Base-by-base conservation (phyloP, 2,329 filamentous ascomycete genomes). In the Teratosphaeria pseudoeucalypti region DNA sequence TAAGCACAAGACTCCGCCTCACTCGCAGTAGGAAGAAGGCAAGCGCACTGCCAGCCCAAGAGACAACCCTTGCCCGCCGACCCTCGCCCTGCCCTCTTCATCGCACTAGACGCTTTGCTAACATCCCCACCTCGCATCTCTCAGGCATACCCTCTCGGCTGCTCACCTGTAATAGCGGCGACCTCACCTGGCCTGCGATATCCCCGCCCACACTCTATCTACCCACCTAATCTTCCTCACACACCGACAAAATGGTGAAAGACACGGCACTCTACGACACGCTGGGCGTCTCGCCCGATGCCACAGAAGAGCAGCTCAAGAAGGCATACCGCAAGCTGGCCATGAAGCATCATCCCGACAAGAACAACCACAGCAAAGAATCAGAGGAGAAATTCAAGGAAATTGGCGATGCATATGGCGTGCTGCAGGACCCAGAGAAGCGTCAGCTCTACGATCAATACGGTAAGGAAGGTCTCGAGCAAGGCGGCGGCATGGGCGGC, bases 351-450 rank as follows among this genome's bases (percentile, higher is more conserved):
- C 90, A 95, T 72, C 90, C 90, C 73, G 92, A 99, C 78, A 99
- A 99, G 83, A 99, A 99, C 77, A 85, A 87, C 65, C 85, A 94
- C 80, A 95, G 95, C 80, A 91, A 92, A 49, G 88, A 86, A 29
- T 92, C 94, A 57, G 91, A 92, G 68, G 91, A 96, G 63, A 99
- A 96, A 78, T 99, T 99, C 86, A 97, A 99, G 81, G 92, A 96
- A 71, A 83, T 96, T 62, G 95, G 91, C 65, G 87, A 92, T 72
- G 94, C 94, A 63, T 99, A 97, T 78, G 94, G 99, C 80, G 83
- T 95, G 66, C 86, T 99, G 19, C 94, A 89, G 68, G 94, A 99
- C 73, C 75, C 89, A 47, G 88, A 96, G 76, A 96, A 96, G 82
- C 90, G 94, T 72, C 78, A 85, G 68, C 74, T 97, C 63, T 99